Base-by-base conservation (phyloP, 495 filamentous ascomycete genomes). In the Aspergillus sclerotiicarbonarius region DNA sequence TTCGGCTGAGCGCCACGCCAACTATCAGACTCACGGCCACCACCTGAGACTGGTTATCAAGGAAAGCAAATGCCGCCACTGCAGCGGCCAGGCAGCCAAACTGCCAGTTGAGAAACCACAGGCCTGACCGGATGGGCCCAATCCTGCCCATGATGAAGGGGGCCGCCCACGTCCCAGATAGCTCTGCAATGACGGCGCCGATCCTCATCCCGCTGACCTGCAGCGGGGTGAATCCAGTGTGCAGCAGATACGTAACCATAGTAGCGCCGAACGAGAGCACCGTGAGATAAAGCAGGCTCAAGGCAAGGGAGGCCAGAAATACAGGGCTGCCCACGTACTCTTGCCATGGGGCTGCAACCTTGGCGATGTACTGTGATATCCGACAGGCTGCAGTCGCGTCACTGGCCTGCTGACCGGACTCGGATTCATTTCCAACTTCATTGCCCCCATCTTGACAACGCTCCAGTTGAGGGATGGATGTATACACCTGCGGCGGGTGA, bases 51-150 rank as follows among this genome's bases (percentile, higher is more conserved):
- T 58, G 59, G 6, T 54, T 32, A 13, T 71, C 53, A 46, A 62
- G 60, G 45, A 71, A 81, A 49, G 82, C 77, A 37, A 78, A 72
- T 0, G 62, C 62, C 8, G 75, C 61, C 0, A 76, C 77, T 0
- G 68, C 73, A 0, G 65, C 75, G 3, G 71, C 75, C 0, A 87
- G 59, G 54, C 75, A 83, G 8, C 66, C 57, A 33, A 85, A 71
- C 56, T 89, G 86, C 83, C 84, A 89, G 53, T 76, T 82, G 5
- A 84, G 54, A 49, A 80, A 82, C 88, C 87, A 89, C 7, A 88
- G 65, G 1, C 86, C 87, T 0, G 79, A 77, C 1, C 87, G 66
- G 5, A 84, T 75, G 8, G 77, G 67, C 0, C 87, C 86, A 35
- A 89, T 82, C 6, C 69, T 66, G 3, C 63, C 60, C 78, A 84